These are phyloP conservation scores for Discostella stelligeroides DNA, from an alignment of 108 stramenopile genomes.

Conservation along the genomic window DNA sequence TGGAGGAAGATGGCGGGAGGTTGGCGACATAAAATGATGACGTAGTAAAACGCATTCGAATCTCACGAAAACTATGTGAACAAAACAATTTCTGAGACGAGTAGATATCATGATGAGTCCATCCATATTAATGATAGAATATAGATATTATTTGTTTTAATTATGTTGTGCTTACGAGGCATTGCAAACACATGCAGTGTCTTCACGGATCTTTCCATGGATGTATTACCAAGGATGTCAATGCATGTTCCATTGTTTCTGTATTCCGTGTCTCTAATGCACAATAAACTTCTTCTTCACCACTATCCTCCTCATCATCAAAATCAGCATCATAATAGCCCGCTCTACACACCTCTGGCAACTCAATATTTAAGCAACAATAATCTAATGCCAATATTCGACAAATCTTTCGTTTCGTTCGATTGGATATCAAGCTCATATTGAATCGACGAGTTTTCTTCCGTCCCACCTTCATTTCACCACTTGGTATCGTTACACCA, in stretches of 20 bases:
- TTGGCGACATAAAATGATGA: too few relatives aligned
- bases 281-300: conserved; percentile 28
- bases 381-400: conserved; percentile 41
- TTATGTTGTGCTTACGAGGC: too few relatives aligned
- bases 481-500: conserved; percentile 26
- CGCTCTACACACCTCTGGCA: conserved; percentile 33
- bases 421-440: conserved; percentile 29
- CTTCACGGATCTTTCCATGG: conserved; percentile 19
- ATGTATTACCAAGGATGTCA: conserved; percentile 14
- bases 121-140: too few relatives aligned
- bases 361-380: conserved; percentile 45
- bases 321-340: too few relatives aligned
- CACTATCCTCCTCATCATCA: conserved; percentile 6
- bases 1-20: too few relatives aligned
- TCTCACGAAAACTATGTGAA: too few relatives aligned
- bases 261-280: conserved; percentile 18
- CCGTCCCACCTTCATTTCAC: conserved; percentile 34
- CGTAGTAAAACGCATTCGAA: too few relatives aligned
- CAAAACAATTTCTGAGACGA: too few relatives aligned
- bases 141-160: too few relatives aligned
- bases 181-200: too few relatives aligned
- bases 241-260: conserved; percentile 6
- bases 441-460: conserved; percentile 41
- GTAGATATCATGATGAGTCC: too few relatives aligned
- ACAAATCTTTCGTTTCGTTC: conserved; percentile 45